Evolutionary conservation across 2,329 filamentous ascomycete species (phyloP), one percentile per base, ranked within the genome.

Genomic region (Dothistroma pini): DNA sequence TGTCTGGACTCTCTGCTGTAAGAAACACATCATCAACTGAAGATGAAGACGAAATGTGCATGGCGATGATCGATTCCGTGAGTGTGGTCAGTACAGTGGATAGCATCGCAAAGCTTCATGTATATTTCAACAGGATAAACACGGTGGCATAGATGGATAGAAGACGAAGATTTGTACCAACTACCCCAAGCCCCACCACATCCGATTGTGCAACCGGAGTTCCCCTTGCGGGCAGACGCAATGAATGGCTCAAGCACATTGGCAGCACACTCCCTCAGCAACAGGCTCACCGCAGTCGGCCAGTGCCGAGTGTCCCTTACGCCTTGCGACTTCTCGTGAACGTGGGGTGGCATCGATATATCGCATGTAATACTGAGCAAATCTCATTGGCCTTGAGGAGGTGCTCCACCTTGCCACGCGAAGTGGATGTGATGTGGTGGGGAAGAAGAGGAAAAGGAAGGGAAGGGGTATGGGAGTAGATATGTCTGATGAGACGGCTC

Each of bases 321-420:
- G 51, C 56, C 56, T 34, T 48, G 32, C 19, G 55, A 55, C 56
- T 65, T 63, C 35, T 61, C 53, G 50, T 62, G 57, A 48, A 60
- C 53, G 22, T 32, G 54, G 49, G 60, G 52, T 16, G 35, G 21
- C n/a, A 49, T 80, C 75, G 69, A 74, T 81, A 38, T 82, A 70
- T 76, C 79, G 79, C 79, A 76, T 76, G 77, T 75, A 76, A 80
- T 82, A 82, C 80, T 80, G 80, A 81, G 79, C 79, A 78, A 70
- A 75, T 79, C 79, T 79, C 79, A 80, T 79, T 75, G 72, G 69
- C 73, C 78, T 80, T 75, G 77, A 80, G 78, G 68, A 77, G 76
- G 75, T 77, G 78, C 80, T 81, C 80, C 78, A 81, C 80, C 79
- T 80, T 75, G 71, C 72, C 75, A 75, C 78, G 79, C 79, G 79